Evolutionary conservation across 805 yeast genomes (phyloP).

Genomic region (Zygotorulaspora danielsina): DNA sequence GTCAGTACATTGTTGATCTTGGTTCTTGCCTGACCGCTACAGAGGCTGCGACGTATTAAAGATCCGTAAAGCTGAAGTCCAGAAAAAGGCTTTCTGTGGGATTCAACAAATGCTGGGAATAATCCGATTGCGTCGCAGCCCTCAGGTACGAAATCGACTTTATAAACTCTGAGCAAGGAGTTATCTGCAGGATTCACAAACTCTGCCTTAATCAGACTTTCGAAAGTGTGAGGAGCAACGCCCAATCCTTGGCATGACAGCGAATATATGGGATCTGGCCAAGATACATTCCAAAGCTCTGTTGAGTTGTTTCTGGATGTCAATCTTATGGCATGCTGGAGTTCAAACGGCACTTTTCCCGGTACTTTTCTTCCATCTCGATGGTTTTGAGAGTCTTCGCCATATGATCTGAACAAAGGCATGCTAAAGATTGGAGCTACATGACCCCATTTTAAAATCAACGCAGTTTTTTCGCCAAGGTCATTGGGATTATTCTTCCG

Average conservation of each 20-base stretch:
- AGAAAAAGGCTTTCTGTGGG: constrained; percentile 15
- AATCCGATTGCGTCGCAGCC: constrained; percentile 24
- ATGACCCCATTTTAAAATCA: not conserved
- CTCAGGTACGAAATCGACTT: constrained; percentile 11
- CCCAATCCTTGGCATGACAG: constrained; percentile 28
- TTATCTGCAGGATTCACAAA: constrained; percentile 21
- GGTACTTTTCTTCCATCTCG: not conserved
- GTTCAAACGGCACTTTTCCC: constrained; percentile 3
- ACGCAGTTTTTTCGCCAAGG: not conserved
- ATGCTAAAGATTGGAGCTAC: constrained; percentile 1
- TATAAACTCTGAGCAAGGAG: constrained; percentile 13
- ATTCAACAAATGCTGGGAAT: constrained; percentile 20
- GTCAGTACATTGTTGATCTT: constrained; percentile 2
- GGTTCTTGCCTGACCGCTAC: constrained; percentile 1
- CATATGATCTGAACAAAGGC: constrained; percentile 1
- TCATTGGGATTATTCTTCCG: not conserved
- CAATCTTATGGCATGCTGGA: constrained; percentile 10
- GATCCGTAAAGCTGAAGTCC: constrained; percentile 16
- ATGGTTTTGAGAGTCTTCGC: too few species aligned
- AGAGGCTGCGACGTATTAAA: constrained; percentile 5
- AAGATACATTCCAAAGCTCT: constrained; percentile 10
- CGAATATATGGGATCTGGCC: constrained; percentile 23
- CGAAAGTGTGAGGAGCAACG: constrained; percentile 12
- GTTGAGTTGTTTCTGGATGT: constrained; percentile 5
- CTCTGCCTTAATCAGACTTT: constrained; percentile 5